A percentile compares a stretch with the other conserved stretches of the same genome.
These are phyloP conservation scores for Bipolaris cookei DNA, from an alignment of 2,329 filamentous ascomycete species.

Conservation along the genomic window DNA sequence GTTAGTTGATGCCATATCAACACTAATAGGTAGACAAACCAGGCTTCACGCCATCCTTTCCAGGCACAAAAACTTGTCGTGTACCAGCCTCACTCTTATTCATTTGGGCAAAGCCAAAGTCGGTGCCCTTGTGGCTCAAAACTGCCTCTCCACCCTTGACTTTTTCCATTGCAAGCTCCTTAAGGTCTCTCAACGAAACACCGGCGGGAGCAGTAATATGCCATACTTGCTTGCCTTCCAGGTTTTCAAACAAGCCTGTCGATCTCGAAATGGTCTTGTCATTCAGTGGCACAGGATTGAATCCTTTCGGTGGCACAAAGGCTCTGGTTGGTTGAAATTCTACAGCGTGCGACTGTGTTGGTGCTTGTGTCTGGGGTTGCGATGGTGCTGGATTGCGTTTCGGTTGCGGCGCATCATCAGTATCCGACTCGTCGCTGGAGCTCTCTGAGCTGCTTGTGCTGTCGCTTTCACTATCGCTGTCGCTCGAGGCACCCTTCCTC, in stretches of 20 bases:
- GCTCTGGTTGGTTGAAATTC: conserved; percentile 45
- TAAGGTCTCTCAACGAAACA: conserved; percentile 70
- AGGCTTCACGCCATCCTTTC: conserved; percentile 61
- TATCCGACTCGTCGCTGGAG: conserved; percentile 50
- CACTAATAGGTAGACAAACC: conserved; percentile 52
- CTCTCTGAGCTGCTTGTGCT: conserved; percentile 34
- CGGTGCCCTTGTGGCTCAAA: conserved; percentile 67
- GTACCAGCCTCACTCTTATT: conserved; percentile 59
- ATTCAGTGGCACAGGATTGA: conserved; percentile 58
- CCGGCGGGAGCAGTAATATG: conserved; percentile 77
- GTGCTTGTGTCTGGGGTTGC: conserved; percentile 11
- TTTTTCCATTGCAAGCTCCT: conserved; percentile 68
- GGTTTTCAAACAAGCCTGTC: conserved; percentile 62
- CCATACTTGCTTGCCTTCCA: conserved; percentile 77
- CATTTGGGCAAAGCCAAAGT: conserved; percentile 65
- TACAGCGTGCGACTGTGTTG: conserved; percentile 36
- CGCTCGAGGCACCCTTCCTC: conserved; percentile 20
- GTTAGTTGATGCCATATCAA: conserved; percentile 14
- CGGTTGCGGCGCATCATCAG: conserved; percentile 32
- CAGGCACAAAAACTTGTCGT: conserved; percentile 68
- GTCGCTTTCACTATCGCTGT: conserved; percentile 23
- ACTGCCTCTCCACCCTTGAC: conserved; percentile 61
- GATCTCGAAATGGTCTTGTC: conserved; percentile 43
- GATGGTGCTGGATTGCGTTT: conserved; percentile 22
- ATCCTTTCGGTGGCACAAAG: conserved; percentile 52